Percentiles rank a stretch among this genome's conserved stretches.
These are phyloP conservation scores for Venturia effusa DNA, from an alignment of 2,329 filamentous ascomycete species.

Conservation along the genomic window DNA sequence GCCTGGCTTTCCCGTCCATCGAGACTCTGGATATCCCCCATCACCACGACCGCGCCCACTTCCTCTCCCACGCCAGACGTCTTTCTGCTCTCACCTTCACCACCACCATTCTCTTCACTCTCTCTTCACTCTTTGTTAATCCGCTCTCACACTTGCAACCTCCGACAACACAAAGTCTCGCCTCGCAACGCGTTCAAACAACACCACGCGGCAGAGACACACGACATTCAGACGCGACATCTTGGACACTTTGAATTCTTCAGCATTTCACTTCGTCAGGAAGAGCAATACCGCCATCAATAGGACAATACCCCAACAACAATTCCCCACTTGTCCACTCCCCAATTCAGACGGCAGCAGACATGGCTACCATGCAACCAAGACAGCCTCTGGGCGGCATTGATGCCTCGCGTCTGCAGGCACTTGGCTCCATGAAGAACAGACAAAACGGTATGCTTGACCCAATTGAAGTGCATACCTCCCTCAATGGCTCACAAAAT, in stretches of 20 bases:
- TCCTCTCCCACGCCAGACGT: background rate
- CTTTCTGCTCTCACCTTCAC: background rate
- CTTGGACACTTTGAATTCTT: background rate
- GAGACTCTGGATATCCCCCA: background rate
- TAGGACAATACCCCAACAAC: background rate
- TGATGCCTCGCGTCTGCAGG: constrained; percentile 57
- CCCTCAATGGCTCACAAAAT: constrained; percentile 12
- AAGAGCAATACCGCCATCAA: background rate
- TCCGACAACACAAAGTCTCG: too few species aligned
- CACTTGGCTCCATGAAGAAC: constrained; percentile 65
- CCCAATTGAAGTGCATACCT: constrained; percentile 1
- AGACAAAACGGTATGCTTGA: constrained; percentile 49
- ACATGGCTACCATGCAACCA: constrained; percentile 28
- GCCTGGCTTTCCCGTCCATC: background rate
- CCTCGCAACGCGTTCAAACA: background rate
- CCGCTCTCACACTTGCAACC: too few species aligned
- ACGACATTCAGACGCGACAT: background rate
- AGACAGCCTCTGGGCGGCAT: constrained; percentile 70
- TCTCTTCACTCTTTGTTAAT: background rate
- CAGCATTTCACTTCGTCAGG: background rate
- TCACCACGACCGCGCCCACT: background rate
- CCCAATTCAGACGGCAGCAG: background rate
- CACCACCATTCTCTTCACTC: background rate
- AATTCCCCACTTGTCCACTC: background rate
- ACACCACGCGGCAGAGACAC: background rate